Conservation (phyloP, 148 eudicot genomes). For the Cornus kousa region DNA sequence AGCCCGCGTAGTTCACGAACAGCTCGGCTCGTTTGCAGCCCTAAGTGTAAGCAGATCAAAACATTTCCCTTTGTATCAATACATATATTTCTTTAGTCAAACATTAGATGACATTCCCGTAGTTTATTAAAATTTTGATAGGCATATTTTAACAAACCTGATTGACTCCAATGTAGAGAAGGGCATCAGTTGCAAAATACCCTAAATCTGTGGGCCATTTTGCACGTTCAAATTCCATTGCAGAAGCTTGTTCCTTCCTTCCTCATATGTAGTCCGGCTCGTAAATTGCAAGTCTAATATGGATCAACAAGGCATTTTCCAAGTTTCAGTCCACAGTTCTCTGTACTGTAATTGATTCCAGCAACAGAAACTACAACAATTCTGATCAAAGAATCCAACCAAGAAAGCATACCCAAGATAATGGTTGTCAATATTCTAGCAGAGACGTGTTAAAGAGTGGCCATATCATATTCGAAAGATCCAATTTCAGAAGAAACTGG, state of each 20-base stretch:
- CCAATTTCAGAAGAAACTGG: not conserved
- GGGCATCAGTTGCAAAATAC: constrained; percentile 13
- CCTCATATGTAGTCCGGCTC: constrained; percentile 20
- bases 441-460: constrained; percentile 3
- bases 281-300: not conserved
- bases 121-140: too few species aligned
- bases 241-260: constrained; percentile 30
- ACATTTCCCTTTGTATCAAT: too few species aligned
- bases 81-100: too few species aligned
- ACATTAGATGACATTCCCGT: too few species aligned
- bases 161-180: constrained; percentile 15
- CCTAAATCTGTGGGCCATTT: constrained; percentile 14
- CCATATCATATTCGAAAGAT: not conserved
- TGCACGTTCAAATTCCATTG: constrained; percentile 28
- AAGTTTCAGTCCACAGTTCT: not conserved
- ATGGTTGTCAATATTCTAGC: constrained; percentile 10
- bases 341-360: not conserved
- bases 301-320: not conserved
- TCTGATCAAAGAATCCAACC: not conserved
- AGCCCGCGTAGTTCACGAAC: too few species aligned
- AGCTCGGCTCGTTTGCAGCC: too few species aligned
- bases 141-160: too few species aligned
- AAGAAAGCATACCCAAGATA: constrained; percentile 3
- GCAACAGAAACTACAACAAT: constrained; percentile 1
- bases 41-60: too few species aligned